Percentiles rank a stretch among this genome's conserved stretches.
Evolutionary conservation across 371 early-diverging fungal genomes (phyloP).

Genomic region (Mucor circinelloides): DNA sequence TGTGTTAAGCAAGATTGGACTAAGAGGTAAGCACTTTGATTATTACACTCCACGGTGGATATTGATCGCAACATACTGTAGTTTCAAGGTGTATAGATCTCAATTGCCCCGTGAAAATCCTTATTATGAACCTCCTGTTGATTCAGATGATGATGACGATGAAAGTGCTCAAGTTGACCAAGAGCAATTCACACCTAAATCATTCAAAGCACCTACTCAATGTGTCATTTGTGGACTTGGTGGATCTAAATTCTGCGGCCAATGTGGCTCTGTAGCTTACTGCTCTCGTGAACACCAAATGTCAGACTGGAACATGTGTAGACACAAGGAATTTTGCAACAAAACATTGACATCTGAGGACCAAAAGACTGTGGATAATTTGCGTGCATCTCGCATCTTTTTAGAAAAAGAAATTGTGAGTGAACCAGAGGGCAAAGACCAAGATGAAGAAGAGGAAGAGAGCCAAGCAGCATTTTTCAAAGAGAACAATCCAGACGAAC

Average conservation of each 20-base stretch:
- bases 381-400: constrained; percentile 49
- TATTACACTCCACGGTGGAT: neutral
- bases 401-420: constrained; percentile 77
- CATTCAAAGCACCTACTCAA: constrained; percentile 37
- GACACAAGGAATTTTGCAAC: constrained; percentile 74
- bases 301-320: constrained; percentile 78
- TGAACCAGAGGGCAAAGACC: constrained; percentile 66
- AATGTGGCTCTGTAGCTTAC: constrained; percentile 74
- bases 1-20: constrained; percentile 73
- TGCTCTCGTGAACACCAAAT: constrained; percentile 89
- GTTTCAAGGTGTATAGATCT: constrained; percentile 84
- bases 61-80: constrained; percentile 19
- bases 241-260: constrained; percentile 80
- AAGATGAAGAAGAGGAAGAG: constrained; percentile 56
- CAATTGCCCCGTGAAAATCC: constrained; percentile 86
- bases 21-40: constrained; percentile 49
- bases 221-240: constrained; percentile 74
- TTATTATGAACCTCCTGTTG: constrained; percentile 60
- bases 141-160: constrained; percentile 37
- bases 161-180: constrained; percentile 35
- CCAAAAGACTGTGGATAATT: constrained; percentile 5
- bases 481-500: constrained; percentile 35
- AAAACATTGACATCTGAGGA: constrained; percentile 24
- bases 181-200: constrained; percentile 29
- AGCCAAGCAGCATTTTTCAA: constrained; percentile 40